phyloP scores from a whole-genome alignment of 2,329 filamentous ascomycete genomes.

The Exophiala spinifera region DNA sequence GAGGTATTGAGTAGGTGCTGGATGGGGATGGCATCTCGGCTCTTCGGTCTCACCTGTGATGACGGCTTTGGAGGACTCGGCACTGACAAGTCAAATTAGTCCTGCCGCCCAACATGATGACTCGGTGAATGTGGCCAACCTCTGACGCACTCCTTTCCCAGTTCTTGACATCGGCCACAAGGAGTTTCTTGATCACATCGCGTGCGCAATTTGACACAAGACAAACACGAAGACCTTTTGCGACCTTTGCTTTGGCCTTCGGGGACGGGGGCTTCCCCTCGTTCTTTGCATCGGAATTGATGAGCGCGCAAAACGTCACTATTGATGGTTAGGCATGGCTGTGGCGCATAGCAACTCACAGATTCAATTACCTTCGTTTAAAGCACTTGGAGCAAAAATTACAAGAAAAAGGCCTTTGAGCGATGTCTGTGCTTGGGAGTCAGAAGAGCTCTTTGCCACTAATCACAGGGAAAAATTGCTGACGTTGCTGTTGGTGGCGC shows the following conservation, averaged over 20 bases:
- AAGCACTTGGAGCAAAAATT: constrained; percentile 27
- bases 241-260: constrained; percentile 26
- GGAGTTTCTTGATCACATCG: constrained; percentile 25
- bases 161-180: constrained; percentile 23
- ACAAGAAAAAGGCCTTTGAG: constrained; percentile 24
- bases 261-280: constrained; percentile 23
- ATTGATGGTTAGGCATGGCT: background rate
- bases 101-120: constrained; percentile 6
- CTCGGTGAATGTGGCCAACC: constrained; percentile 12
- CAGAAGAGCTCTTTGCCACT: background rate
- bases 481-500: constrained; percentile 26
- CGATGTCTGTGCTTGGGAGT: constrained; percentile 13
- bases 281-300: constrained; percentile 26
- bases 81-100: constrained; percentile 1
- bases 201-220: constrained; percentile 25
- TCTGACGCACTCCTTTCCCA: constrained; percentile 25
- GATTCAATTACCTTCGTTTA: constrained; percentile 20
- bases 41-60: constrained; percentile 11
- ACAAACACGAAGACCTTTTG: constrained; percentile 24
- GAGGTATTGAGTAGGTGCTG: constrained; percentile 22
- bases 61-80: constrained; percentile 10
- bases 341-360: background rate
- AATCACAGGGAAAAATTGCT: background rate
- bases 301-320: constrained; percentile 26
- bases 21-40: constrained; percentile 25